Percentiles rank a stretch among this genome's conserved stretches.
Conservation (phyloP, 305 asterid genomes). For the Striga hermonthica region DNA sequence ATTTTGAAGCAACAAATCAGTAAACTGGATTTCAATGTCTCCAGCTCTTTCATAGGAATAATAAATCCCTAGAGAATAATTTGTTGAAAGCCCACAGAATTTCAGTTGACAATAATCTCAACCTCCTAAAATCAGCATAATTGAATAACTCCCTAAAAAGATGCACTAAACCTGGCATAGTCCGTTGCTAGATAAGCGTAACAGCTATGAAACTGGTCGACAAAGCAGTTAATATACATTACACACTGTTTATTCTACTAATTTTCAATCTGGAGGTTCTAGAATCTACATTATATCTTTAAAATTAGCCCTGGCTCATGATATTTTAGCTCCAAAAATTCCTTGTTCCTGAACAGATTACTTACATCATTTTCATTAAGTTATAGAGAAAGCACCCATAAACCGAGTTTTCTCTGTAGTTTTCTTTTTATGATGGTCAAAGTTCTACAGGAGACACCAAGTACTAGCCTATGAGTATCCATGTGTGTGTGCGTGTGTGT, state of each 20-base stretch:
- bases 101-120: background rate
- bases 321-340: conserved; percentile 1
- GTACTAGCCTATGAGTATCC: conserved; percentile 5
- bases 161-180: background rate
- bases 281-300: conserved; percentile 2
- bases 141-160: background rate
- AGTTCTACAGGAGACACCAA: conserved; percentile 21
- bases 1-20: background rate
- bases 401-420: background rate
- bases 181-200: background rate
- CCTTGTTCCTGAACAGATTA: conserved; percentile 1
- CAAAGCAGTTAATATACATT: conserved; percentile 1
- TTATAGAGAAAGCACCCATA: background rate
- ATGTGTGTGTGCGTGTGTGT: background rate
- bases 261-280: background rate
- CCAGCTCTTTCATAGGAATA: background rate
- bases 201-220: conserved; percentile 1
- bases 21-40: background rate
- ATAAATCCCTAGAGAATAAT: conserved; percentile 5
- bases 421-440: conserved; percentile 20
- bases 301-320: background rate
- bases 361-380: conserved; percentile 3
- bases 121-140: background rate
- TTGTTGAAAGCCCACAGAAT: conserved; percentile 2
- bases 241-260: background rate